Conservation (phyloP, 495 filamentous ascomycete species). For the Bacidia rubella region DNA sequence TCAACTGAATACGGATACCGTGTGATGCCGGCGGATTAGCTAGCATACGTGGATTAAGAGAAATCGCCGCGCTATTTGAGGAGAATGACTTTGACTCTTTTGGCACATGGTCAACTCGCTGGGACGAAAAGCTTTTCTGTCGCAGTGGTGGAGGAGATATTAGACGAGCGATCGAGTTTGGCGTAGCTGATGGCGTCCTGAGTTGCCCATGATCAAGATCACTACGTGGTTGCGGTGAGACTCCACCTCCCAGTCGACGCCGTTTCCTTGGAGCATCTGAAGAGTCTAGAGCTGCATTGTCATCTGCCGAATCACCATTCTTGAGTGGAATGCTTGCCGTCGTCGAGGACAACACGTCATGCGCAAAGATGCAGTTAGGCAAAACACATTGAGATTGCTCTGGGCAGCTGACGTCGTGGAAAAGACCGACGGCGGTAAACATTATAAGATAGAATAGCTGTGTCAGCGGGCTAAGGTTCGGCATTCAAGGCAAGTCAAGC, state of each 20-base stretch:
- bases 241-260: neutral
- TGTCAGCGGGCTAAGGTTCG: conserved; percentile 4
- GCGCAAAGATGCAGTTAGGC: conserved; percentile 48
- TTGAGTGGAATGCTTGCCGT: neutral
- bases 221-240: neutral
- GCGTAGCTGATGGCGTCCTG: neutral
- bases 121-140: neutral
- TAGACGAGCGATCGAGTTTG: conserved; percentile 15
- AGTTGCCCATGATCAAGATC: neutral
- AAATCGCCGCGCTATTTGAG: conserved; percentile 18
- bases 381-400: conserved; percentile 40
- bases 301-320: neutral
- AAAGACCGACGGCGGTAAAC: conserved; percentile 52
- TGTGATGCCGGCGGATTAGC: conserved; percentile 57
- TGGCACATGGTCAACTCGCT: neutral
- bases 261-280: neutral
- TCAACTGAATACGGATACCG: conserved; percentile 46
- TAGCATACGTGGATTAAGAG: conserved; percentile 71
- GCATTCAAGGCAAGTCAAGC: neutral
- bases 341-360: conserved; percentile 18
- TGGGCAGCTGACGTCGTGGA: conserved; percentile 54
- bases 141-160: conserved; percentile 33
- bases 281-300: neutral
- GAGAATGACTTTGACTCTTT: conserved; percentile 4
- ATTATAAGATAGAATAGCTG: conserved; percentile 29